A percentile compares a stretch with the other conserved stretches of the same genome.
Evolutionary conservation across 2,329 filamentous ascomycete species (phyloP).

Genomic region (Metarhizium guizhouense): DNA sequence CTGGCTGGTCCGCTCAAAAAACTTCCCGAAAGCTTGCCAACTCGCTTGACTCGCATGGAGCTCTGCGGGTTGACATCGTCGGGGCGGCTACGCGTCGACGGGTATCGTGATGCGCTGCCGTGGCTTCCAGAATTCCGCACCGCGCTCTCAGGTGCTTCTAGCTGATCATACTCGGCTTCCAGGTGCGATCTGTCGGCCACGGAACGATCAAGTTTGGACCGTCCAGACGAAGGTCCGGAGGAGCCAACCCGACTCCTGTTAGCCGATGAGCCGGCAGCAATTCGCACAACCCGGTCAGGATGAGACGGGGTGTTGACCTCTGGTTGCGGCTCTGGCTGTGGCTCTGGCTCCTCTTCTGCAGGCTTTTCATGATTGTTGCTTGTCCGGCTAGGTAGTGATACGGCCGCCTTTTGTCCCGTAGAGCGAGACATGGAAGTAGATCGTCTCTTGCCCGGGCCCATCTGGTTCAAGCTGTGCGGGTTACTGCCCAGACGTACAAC

Average conservation of each 20-base stretch:
- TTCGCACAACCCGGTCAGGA: conserved; percentile 44
- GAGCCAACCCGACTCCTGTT: conserved; percentile 28
- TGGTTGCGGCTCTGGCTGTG: conserved; percentile 24
- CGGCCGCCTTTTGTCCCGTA: conserved; percentile 15
- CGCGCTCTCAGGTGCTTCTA: conserved; percentile 41
- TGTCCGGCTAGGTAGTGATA: conserved; percentile 26
- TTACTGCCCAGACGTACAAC: conserved; percentile 48
- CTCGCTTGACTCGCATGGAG: conserved; percentile 69
- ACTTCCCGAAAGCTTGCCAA: conserved; percentile 65
- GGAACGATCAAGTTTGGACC: conserved; percentile 24
- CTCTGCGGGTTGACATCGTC: conserved; percentile 63
- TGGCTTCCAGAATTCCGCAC: conserved; percentile 38
- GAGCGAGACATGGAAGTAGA: conserved; percentile 41
- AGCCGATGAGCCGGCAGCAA: conserved; percentile 42
- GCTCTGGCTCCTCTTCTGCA: conserved; percentile 28
- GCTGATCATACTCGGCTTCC: conserved; percentile 36
- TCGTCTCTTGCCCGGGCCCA: conserved; percentile 32
- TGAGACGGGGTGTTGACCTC: conserved; percentile 47
- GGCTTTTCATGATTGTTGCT: conserved; percentile 32
- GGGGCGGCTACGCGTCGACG: conserved; percentile 40
- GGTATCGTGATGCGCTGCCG: conserved; percentile 44
- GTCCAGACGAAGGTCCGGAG: conserved; percentile 26
- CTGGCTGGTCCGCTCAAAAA: conserved; percentile 75
- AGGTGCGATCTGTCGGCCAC: conserved; percentile 22
- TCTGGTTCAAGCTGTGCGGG: conserved; percentile 33